Evolutionary conservation across 75 land plant species (phyloP).

Genomic region (Sequoiadendron giganteum): DNA sequence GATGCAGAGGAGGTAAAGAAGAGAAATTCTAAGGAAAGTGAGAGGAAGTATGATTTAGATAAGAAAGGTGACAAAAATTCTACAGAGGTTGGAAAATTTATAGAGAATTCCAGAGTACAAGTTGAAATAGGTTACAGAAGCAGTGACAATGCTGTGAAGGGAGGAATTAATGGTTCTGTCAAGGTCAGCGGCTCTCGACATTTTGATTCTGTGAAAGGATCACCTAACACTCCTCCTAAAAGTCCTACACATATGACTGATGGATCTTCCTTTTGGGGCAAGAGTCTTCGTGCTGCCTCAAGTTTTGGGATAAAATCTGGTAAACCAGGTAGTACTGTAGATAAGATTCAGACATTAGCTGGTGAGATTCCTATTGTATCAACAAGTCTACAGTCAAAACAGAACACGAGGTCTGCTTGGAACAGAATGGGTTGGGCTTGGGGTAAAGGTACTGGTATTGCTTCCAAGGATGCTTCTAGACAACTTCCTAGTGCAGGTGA

Average conservation of each 20-base stretch:
- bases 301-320: constrained; percentile 30
- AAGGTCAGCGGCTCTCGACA: constrained; percentile 32
- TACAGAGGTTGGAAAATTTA: not conserved
- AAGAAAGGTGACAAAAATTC: constrained; percentile 28
- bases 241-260: constrained; percentile 32
- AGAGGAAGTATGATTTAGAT: constrained; percentile 36
- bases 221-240: constrained; percentile 49
- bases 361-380: constrained; percentile 9
- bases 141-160: constrained; percentile 20
- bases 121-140: constrained; percentile 23
- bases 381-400: constrained; percentile 4
- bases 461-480: constrained; percentile 6
- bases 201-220: constrained; percentile 50
- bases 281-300: constrained; percentile 16
- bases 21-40: constrained; percentile 43
- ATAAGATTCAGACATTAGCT: constrained; percentile 16
- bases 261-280: constrained; percentile 48
- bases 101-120: constrained; percentile 14
- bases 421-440: constrained; percentile 35
- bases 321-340: constrained; percentile 26
- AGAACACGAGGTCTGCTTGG: constrained; percentile 27
- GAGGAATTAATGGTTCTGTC: constrained; percentile 12
- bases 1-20: constrained; percentile 68
- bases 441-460: constrained; percentile 20
- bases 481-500: not conserved